Conservation (phyloP, 257 asterid genomes). For the Petrea volubilis region DNA sequence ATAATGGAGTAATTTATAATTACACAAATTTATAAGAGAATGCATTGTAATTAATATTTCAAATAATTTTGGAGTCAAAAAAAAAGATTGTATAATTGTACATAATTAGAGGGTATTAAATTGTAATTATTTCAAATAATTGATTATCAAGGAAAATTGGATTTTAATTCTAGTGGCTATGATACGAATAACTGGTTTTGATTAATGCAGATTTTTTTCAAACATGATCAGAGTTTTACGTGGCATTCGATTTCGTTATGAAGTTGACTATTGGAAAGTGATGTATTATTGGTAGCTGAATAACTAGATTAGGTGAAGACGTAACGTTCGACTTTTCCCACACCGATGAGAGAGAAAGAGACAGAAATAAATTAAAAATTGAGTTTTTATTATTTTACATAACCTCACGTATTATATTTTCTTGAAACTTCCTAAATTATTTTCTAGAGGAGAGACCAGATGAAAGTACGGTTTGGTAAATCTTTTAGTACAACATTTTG, state of each 20-base stretch:
- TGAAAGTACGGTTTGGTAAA: slow-evolving; percentile 14
- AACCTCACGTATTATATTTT: neutral
- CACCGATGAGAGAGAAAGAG: neutral
- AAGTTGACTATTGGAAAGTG: neutral
- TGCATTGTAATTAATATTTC: no score
- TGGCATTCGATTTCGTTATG: slow-evolving; percentile 22
- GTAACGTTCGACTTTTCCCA: slow-evolving; percentile 19
- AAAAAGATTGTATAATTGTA: no score
- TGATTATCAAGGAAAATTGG: no score
- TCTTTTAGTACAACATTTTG: neutral
- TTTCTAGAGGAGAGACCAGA: neutral
- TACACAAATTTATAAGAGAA: no score
- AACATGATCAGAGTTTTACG: neutral
- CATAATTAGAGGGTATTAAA: no score
- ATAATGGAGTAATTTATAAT: no score
- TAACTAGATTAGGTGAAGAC: slow-evolving; percentile 27
- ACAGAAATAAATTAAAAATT: neutral
- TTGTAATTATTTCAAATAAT: no score
- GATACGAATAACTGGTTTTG: no score
- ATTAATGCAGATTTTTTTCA: no score
- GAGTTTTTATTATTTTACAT: neutral
- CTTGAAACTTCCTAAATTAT: neutral
- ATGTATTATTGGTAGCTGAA: neutral
- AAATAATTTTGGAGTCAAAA: no score
- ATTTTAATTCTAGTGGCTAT: no score